Conservation (phyloP, 257 asterid genomes). For the Ophiorrhiza pumila region DNA sequence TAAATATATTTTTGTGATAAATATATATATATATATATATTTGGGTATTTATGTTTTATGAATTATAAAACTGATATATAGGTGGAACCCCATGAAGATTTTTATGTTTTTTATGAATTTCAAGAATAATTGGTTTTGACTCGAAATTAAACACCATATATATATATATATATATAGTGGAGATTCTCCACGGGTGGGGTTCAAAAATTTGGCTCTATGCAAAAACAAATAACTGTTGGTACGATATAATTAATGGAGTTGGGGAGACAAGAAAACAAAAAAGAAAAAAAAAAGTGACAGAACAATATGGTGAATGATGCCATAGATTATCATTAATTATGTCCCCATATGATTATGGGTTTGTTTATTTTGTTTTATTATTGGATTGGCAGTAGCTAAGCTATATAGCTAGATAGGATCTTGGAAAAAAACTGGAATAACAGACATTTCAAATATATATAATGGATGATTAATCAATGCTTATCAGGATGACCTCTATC, state of each 20-base stretch:
- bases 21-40: no score
- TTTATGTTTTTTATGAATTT: no score
- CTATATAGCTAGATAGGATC: not conserved
- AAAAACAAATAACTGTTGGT: not conserved
- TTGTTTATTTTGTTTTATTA: not conserved
- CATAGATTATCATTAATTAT: not conserved
- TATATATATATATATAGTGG: no score
- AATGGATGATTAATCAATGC: not conserved
- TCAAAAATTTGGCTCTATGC: not conserved
- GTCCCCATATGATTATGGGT: not conserved
- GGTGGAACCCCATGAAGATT: no score
- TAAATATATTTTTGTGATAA: no score
- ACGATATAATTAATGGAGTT: not conserved
- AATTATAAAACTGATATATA: no score
- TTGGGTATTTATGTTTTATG: no score
- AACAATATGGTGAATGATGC: not conserved
- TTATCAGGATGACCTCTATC: not conserved
- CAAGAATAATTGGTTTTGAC: not conserved
- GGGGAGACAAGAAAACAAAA: not conserved
- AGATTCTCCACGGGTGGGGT: not conserved
- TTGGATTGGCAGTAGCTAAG: not conserved
- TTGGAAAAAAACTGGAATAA: not conserved
- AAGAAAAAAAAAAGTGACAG: no score
- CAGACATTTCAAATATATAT: not conserved
- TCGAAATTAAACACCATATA: not conserved